A percentile compares a stretch with the other conserved stretches of the same genome.
Conservation (phyloP, 2,329 filamentous ascomycete species). For the Calonectria montana region DNA sequence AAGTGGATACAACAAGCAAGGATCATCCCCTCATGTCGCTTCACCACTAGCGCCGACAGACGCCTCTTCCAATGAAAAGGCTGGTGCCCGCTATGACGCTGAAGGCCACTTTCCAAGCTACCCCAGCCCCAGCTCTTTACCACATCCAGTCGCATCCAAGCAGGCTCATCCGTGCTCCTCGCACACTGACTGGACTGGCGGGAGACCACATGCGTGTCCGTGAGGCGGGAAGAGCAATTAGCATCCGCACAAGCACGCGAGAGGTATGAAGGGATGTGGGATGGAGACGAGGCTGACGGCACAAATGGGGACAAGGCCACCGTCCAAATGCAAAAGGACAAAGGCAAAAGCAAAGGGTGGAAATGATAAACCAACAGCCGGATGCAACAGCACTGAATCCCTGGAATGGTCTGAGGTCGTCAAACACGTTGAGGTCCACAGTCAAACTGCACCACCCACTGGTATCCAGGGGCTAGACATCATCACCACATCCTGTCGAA, state of each 20-base stretch:
- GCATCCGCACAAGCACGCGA: conserved; percentile 25
- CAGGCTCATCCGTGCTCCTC: conserved; percentile 22
- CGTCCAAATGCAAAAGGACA: not conserved
- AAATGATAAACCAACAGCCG: conserved; percentile 23
- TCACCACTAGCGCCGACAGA: conserved; percentile 23
- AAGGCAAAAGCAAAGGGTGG: not conserved
- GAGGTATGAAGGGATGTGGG: conserved; percentile 24
- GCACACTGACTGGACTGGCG: conserved; percentile 17
- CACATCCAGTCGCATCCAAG: conserved; percentile 27
- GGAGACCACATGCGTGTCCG: conserved; percentile 21
- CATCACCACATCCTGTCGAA: not conserved
- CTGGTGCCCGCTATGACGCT: conserved; percentile 19
- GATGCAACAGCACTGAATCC: conserved; percentile 16
- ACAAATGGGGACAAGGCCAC: conserved; percentile 5
- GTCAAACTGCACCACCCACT: not conserved
- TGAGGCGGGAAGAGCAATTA: conserved; percentile 15
- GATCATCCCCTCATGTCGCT: conserved; percentile 22
- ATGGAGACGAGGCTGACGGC: conserved; percentile 16
- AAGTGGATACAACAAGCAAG: conserved; percentile 31
- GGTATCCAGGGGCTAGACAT: not conserved
- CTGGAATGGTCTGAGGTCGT: conserved; percentile 30
- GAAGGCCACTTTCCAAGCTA: conserved; percentile 15
- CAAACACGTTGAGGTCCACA: conserved; percentile 18
- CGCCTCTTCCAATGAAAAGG: conserved; percentile 35
- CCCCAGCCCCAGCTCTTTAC: conserved; percentile 31